Conservation (phyloP, 1,284 basidiomycete genomes). For the Rhodotorula glutinis region DNA sequence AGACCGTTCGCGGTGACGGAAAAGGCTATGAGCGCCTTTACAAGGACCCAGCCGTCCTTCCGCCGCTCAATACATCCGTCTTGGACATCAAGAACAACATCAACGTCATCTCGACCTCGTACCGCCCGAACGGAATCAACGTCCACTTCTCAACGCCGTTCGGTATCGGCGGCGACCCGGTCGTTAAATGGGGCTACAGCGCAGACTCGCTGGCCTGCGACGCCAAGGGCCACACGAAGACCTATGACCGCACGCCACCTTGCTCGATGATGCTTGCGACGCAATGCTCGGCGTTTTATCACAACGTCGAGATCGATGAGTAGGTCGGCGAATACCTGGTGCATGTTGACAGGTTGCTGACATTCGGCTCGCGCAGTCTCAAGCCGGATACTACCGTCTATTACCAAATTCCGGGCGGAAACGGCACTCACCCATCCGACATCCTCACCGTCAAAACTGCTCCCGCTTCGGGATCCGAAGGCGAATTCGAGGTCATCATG, state of each 20-base stretch:
- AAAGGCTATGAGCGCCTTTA: conserved; percentile 40
- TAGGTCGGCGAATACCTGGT: conserved; percentile 1
- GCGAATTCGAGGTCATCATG: conserved; percentile 44
- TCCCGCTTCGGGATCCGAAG: conserved; percentile 24
- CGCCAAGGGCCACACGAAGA: conserved; percentile 36
- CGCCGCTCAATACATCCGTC: neutral
- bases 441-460: conserved; percentile 42
- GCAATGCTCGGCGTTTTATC: conserved; percentile 44
- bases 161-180: conserved; percentile 40
- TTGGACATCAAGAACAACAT: conserved; percentile 44
- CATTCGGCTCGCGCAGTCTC: neutral
- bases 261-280: conserved; percentile 41
- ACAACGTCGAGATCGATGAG: conserved; percentile 39
- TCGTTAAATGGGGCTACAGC: conserved; percentile 36
- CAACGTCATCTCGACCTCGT: conserved; percentile 43
- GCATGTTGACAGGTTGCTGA: neutral
- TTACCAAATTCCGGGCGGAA: conserved; percentile 45
- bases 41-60: conserved; percentile 40
- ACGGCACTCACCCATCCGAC: conserved; percentile 42
- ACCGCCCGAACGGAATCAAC: conserved; percentile 42
- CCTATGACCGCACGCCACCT: conserved; percentile 43
- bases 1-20: conserved; percentile 38
- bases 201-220: conserved; percentile 28
- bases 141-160: conserved; percentile 46
- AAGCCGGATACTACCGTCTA: conserved; percentile 40